Evolutionary conservation across 2,329 filamentous ascomycete genomes (phyloP), one percentile per base, ranked within the genome.

Genomic region (Fusarium verticillioides): DNA sequence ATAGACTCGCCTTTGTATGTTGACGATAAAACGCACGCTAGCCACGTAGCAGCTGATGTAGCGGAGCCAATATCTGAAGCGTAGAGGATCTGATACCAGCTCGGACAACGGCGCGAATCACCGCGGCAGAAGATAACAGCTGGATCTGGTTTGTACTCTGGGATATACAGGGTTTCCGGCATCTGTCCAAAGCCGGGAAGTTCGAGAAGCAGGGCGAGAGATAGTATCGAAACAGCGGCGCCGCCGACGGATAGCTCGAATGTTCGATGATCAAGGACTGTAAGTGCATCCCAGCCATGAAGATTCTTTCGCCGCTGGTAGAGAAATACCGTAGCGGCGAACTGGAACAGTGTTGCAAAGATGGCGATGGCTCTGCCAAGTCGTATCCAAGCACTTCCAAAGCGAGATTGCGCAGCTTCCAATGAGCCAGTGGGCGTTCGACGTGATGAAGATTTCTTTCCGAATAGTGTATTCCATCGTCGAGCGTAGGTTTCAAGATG

Each of bases 191-290:
- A 72, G 2, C 69, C 70, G 1, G 70, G 70, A 4, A 73, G 15
- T 32, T 37, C 47, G 12, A 73, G 60, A 10, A 70, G 9, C 5
- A 73, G 34, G 2, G 70, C 43, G 1, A 72, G 57, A 7, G 69
- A 70, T 4, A 72, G 3, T 19, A 66, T 2, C 0, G 70, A 60
- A 13, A 61, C 60, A 15, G 28, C 11, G 12, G 52, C 60, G 2
- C 69, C 66, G 2, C 70, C 70, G 6, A 66, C 26, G 1, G 69
- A 39, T 4, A 72, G 39, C 36, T 72, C 70, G 4, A 73, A 73
- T 12, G 60, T 59, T 6, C 60, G 65, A 10, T 72, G 52, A 5
- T 73, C 70, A 5, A 68, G 9, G 1, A 73, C 43, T 10, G 65
- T 52, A 1, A 72, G 60, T 5, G 65, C 43, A 2, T 70, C 56